Base-by-base conservation (phyloP, 148 eudicot species). In the Bassia scoparia region DNA sequence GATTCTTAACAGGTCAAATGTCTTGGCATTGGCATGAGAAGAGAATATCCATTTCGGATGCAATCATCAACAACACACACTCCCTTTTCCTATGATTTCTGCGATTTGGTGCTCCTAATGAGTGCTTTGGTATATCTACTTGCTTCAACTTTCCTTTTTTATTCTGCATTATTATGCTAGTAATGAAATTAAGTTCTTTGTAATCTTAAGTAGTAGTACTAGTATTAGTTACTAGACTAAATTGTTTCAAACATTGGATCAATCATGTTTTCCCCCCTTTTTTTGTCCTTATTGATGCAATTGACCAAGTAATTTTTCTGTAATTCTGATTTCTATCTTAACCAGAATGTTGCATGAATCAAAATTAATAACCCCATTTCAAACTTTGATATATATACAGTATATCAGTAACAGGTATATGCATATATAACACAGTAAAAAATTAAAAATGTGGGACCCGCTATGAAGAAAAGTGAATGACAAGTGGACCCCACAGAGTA, bases 31-130 rank as follows among this genome's bases (percentile, higher is more conserved):
- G 60, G 23, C 16, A 49, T 37, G 23, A 65, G 72, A 80, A 55
- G 67, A 71, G 75, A 80, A 74, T 70, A 75, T 79, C 75, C 64
- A 62, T 31, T 74, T 60, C 26, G 44, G 77, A 74, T 61, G 74
- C 78, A 79, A 79, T 43, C 44, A 61, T 44, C 27, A 70, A 65
- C 56, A 33, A 59, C 55, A 59, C 49, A 67, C 71, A 71, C 24
- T 70, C 75, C 56, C 55, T 52, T 70, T 38, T 52, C 54, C 64
- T 31, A 52, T 61, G 60, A 62, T 44, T 58, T 34, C 20, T 46
- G 27, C 31, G 61, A 62, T 61, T 70, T 62, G 56, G 60, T 65
- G 70, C 69, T 65, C 29, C 62, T 41, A 43, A 44, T 72, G 26
- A 30, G 3, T 71, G 74, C 67, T 4, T 35, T 41, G 29, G 74